phyloP scores from a whole-genome alignment of 495 filamentous ascomycete genomes.

The Talaromyces ruber region DNA sequence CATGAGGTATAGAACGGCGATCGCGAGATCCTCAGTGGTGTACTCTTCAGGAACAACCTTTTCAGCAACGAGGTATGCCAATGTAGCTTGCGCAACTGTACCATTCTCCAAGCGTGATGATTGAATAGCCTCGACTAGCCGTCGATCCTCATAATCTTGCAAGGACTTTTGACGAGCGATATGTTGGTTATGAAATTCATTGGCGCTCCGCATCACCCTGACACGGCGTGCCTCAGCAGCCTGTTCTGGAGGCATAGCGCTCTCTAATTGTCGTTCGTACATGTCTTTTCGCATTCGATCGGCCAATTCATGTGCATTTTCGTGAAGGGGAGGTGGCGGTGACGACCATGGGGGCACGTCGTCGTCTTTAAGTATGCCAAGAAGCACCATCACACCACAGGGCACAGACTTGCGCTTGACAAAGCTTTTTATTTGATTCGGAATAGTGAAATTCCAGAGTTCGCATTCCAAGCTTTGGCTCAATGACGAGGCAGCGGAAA shows the following conservation, averaged over 20 bases:
- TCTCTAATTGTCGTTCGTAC: slow-evolving; percentile 34
- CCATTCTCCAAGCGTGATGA: slow-evolving; percentile 45
- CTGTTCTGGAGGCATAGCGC: slow-evolving; percentile 33
- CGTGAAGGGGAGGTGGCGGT: slow-evolving; percentile 9
- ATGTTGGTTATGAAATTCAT: not conserved
- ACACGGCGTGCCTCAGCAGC: slow-evolving; percentile 25
- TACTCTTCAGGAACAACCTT: slow-evolving; percentile 17
- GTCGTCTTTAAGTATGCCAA: slow-evolving; percentile 39
- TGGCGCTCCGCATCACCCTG: slow-evolving; percentile 6
- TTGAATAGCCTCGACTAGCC: slow-evolving; percentile 45
- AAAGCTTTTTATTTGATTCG: slow-evolving; percentile 41
- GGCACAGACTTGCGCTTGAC: slow-evolving; percentile 46
- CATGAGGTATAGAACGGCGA: slow-evolving; percentile 45
- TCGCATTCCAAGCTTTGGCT: slow-evolving; percentile 40
- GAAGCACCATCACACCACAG: slow-evolving; percentile 52
- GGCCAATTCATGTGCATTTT: slow-evolving; percentile 16
- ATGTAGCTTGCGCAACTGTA: slow-evolving; percentile 39
- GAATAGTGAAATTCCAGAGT: slow-evolving; percentile 54
- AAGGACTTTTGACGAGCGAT: slow-evolving; percentile 25
- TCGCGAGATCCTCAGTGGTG: slow-evolving; percentile 29
- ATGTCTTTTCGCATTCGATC: slow-evolving; percentile 24
- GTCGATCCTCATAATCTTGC: slow-evolving; percentile 31
- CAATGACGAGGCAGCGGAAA: slow-evolving; percentile 44
- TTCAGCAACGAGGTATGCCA: slow-evolving; percentile 34
- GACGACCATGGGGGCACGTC: slow-evolving; percentile 51